Evolutionary conservation across 495 filamentous ascomycete genomes (phyloP), one percentile per base, ranked within the genome.

Genomic region (Hypoxylon subgilvum): DNA sequence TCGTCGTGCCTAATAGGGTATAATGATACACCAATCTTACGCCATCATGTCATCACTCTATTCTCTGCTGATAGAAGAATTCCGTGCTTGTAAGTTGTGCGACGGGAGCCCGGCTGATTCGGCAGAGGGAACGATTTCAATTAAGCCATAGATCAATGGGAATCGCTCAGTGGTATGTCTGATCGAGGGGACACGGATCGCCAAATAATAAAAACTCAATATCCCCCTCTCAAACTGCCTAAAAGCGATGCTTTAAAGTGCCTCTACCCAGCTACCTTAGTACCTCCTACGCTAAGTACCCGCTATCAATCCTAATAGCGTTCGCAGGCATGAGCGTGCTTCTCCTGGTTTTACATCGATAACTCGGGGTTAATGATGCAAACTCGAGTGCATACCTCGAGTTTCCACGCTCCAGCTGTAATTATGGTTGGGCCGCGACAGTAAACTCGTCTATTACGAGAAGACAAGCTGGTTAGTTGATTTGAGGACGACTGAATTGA

Each of bases 11-110:
- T 45, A 34, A 63, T 58, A 58, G 61, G 60, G 21, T 36, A 46
- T 30, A 38, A 58, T 64, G 61, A 40, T 58, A 42, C 61, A 64
- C 53, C n/a, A 58, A 53, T 64, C 61, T 64, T 64, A 64, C 61
- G 61, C 61, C 61, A 64, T 64, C 53, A 64, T 58, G 53, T 58
- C 61, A 64, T 64, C 60, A 63, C 43, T 41, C 7, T 31, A 45
- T 28, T 34, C 36, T 45, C 34, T 51, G 61, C 61, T 55, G 54
- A 64, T 64, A 46, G 54, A 51, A 41, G 23, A 45, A 64, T 55
- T 64, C 54, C 54, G 61, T 64, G 60, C 61, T 49, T 13, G 61
- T 64, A 49, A 36, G 44, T 49, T 13, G 61, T 64, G 54, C 43
- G 44, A 64, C 54, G 18, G 36, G 13, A 36, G 21, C 38, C 28